Base-by-base conservation (phyloP, 768 basidiomycete species). In the Megacollybia marginata region DNA sequence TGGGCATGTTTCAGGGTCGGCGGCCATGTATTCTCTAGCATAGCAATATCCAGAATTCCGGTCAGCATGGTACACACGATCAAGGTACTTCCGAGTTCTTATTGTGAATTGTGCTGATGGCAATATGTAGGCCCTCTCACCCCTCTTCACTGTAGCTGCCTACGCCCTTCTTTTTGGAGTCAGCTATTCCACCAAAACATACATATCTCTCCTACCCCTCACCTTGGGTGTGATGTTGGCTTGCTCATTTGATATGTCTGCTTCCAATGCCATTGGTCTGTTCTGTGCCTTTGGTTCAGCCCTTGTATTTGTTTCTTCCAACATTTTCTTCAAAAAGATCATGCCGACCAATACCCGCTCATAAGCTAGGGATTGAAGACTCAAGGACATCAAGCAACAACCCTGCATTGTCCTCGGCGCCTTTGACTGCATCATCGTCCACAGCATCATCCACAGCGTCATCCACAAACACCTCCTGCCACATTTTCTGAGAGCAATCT, bases 241-340 rank as follows among this genome's bases (percentile, higher is more conserved):
- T 35, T 95, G 88, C 66, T 92, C 92, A 10, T 94, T 90, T 62
- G 94, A 96, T 66, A 69, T 95, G 51, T 89, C 91, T 1, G 83
- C 83, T 3, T 94, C 92, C 44, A 94, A 92, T 62, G 65, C 79
- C 16, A 68, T 86, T 23, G 96, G 96, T 11, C 69, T 99, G n/a
- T 70, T 96, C 23, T 96, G 90, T 65, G 95, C 96, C 3, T 93
- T 99, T 61, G 95, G 95, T 13, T 96, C 93, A 10, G 96, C 96
- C 31, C 69, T 99, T 51, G 84, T 99, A 55, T 98, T 99, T 63
- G 96, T 99, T 54, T 88, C 87, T 57, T 94, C 92, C 55, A 99
- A 99, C 68, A 98, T 99, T 59, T 96, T 94, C 66, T 97, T 95
- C 79, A 99, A 99, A 70, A 98, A 95, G 73, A 84, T 98, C 54